Base-by-base conservation (phyloP, 441 rosid genomes). In the Eutrema salsugineum region DNA sequence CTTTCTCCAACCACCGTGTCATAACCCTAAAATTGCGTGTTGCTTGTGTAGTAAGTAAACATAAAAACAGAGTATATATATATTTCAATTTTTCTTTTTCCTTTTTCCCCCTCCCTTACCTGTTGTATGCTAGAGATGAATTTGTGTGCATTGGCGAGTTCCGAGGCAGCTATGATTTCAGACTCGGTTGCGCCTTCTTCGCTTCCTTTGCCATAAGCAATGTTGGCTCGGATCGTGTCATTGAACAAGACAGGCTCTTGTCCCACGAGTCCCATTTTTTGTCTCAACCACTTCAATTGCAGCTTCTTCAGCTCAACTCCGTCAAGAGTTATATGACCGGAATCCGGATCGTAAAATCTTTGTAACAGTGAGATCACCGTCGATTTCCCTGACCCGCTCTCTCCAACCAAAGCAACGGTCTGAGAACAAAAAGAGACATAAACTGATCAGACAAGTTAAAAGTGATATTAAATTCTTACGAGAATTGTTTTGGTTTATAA, bases 351-450 rank as follows among this genome's bases (percentile, higher is more conserved):
- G 35, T 87, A 87, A 60, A 87, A 87, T 50, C 87, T 85, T 59
- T 80, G 86, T 76, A 87, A 39, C 24, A 87, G 38, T 6, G 86
- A 73, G 40, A 87, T 79, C 24, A 83, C 80, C 0, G 91, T 84
- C 0, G 87, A 87, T 75, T 87, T 87, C 6, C 91, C 91, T 0
- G 87, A 75, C 4, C 87, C 88, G 11, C 88, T 87, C 73, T 85
- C 91, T 63, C 91, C 91, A 0, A 87, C 87, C 63, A 87, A 48
- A 44, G 91, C 91, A 68, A 84, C 83, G 0, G 83, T 86, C 87
- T 86, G 79, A 46, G 28, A 63, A 3, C 51, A 57, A n/a, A 61
- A 4, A 12, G 6, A 27, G 12, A 33, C 28, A 35, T 11, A 5
- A 40, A 12, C 0, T 42, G 7, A 16, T 64, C 16, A 73, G 39